phyloP scores from a whole-genome alignment of 2,329 filamentous ascomycete species.

The Xylariaceae sp. region DNA sequence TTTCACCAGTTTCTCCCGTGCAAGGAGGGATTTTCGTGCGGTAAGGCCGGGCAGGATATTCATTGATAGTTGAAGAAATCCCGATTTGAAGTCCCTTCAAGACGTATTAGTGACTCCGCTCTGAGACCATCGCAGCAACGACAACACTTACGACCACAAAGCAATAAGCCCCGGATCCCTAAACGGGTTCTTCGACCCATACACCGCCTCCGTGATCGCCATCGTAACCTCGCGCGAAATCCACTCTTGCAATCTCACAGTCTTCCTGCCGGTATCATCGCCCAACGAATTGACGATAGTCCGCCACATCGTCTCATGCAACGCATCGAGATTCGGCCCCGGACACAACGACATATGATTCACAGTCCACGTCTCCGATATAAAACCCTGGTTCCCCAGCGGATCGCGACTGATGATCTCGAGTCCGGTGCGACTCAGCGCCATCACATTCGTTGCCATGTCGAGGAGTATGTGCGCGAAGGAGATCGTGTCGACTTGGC shows the following conservation, averaged over 20 bases:
- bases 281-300: conserved; percentile 16
- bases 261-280: not conserved
- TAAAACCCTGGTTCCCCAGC: conserved; percentile 10
- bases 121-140: not conserved
- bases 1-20: not conserved
- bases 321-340: conserved; percentile 18
- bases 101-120: not conserved
- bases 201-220: conserved; percentile 20
- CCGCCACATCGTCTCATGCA: conserved; percentile 18
- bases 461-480: conserved; percentile 5
- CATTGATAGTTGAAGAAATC: conserved; percentile 17
- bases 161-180: conserved; percentile 17
- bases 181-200: conserved; percentile 24
- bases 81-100: not conserved
- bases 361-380: conserved; percentile 18
- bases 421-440: not conserved
- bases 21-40: not conserved
- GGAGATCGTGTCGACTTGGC: conserved; percentile 2
- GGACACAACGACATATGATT: conserved; percentile 14
- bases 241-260: conserved; percentile 11
- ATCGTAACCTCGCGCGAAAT: conserved; percentile 17
- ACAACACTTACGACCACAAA: conserved; percentile 21
- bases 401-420: conserved; percentile 12
- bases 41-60: conserved; percentile 6
- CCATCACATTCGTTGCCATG: conserved; percentile 3